phyloP scores from a whole-genome alignment of 2,329 filamentous ascomycete species.

The Penicillium sumatraense region DNA sequence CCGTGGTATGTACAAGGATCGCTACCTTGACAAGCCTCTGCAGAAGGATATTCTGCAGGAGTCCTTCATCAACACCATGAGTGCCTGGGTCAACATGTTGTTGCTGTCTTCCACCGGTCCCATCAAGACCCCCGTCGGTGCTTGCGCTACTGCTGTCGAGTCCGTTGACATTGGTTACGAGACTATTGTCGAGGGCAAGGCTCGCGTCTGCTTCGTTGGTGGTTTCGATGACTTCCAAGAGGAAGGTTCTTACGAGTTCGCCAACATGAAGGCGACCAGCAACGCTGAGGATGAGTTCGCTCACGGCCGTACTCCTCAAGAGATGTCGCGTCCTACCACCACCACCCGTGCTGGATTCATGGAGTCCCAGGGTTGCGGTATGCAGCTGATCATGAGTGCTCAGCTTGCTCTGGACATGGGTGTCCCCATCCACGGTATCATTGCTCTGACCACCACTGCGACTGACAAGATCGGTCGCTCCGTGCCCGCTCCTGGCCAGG shows the following conservation, averaged over 20 bases:
- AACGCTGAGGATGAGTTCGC: constrained; percentile 96
- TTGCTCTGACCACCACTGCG: constrained; percentile 91
- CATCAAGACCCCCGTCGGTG: constrained; percentile 98
- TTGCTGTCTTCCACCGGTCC: constrained; percentile 94
- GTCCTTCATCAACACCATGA: constrained; percentile 99
- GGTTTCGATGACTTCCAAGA: constrained; percentile 99
- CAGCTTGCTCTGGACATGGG: constrained; percentile 97
- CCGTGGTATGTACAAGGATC: constrained; percentile 97
- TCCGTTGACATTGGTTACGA: constrained; percentile 98
- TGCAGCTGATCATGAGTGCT: constrained; percentile 98
- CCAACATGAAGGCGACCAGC: constrained; percentile 99
- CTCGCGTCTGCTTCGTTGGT: constrained; percentile 94
- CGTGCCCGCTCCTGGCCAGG: constrained; percentile 92
- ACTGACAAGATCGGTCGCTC: constrained; percentile 99
- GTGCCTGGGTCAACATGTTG: constrained; percentile 99
- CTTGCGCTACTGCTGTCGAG: constrained; percentile 95
- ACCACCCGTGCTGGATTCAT: constrained; percentile 98
- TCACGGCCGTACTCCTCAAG: constrained; percentile 89
- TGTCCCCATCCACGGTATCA: constrained; percentile 92
- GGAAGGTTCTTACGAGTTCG: constrained; percentile 98
- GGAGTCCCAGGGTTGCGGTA: constrained; percentile 98
- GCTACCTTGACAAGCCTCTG: constrained; percentile 93
- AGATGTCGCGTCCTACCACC: constrained; percentile 97
- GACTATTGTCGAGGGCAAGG: constrained; percentile 98
- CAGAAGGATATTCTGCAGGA: constrained; percentile 99